Evolutionary conservation across 73 alveolate species (phyloP).

Genomic region (Tetrahymena malaccensis): DNA sequence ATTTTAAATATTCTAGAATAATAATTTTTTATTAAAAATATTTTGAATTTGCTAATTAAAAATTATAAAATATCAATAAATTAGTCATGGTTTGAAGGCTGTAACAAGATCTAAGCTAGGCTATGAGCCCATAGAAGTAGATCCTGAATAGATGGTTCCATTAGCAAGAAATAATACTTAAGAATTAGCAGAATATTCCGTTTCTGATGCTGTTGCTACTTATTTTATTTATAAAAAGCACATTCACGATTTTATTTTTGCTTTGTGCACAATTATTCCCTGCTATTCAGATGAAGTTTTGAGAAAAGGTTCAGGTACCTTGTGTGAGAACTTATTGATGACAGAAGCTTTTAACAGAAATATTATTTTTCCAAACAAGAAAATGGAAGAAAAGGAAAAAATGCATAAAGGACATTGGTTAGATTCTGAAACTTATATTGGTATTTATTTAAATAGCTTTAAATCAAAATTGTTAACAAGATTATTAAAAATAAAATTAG

Average conservation of each 20-base stretch:
- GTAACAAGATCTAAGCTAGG: constrained; percentile 97
- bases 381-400: constrained; percentile 76
- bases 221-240: constrained; percentile 93
- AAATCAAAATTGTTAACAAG: background rate
- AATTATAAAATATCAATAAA: background rate
- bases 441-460: background rate
- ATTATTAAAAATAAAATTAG: constrained; percentile 3
- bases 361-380: constrained; percentile 97
- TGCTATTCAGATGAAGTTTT: constrained; percentile 97
- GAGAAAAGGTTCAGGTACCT: constrained; percentile 99
- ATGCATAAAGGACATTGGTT: constrained; percentile 89
- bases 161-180: constrained; percentile 94
- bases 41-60: too few species aligned
- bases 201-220: constrained; percentile 99
- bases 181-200: constrained; percentile 98
- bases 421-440: constrained; percentile 93
- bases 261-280: constrained; percentile 99
- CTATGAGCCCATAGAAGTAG: constrained; percentile 99
- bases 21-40: too few species aligned
- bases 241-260: constrained; percentile 99
- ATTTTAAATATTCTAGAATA: too few species aligned
- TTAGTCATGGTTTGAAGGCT: constrained; percentile 94
- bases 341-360: constrained; percentile 93
- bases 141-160: constrained; percentile 98
- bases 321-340: constrained; percentile 92